phyloP scores from a whole-genome alignment of 306 rosid species.

The Cicer chorassanicum region DNA sequence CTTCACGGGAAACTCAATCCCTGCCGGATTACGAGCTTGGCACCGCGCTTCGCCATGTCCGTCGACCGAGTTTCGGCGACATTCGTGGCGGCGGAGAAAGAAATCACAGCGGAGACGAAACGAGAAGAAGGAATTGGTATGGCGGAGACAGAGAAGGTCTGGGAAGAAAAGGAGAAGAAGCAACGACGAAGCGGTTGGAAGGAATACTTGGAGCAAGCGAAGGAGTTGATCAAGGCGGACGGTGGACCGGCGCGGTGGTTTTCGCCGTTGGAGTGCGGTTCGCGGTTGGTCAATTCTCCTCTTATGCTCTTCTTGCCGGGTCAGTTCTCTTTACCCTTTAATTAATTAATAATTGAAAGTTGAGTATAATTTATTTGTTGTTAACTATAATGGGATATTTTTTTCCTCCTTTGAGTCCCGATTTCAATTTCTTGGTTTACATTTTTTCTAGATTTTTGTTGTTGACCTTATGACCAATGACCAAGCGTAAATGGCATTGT shows the following conservation, averaged over 20 bases:
- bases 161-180: slow-evolving; percentile 38
- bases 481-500: too few species aligned
- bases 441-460: not conserved
- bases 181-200: slow-evolving; percentile 43
- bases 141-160: not conserved
- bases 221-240: slow-evolving; percentile 55
- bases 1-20: slow-evolving; percentile 23
- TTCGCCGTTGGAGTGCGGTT: slow-evolving; percentile 70
- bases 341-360: not conserved
- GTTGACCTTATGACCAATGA: not conserved
- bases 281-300: slow-evolving; percentile 62
- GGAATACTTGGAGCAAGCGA: slow-evolving; percentile 61
- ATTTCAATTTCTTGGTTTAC: not conserved
- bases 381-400: not conserved
- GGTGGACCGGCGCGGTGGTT: slow-evolving; percentile 91
- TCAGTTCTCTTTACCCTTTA: slow-evolving; percentile 29
- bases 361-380: not conserved
- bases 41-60: slow-evolving; percentile 48
- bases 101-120: slow-evolving; percentile 16
- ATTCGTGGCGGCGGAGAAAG: slow-evolving; percentile 9
- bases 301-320: slow-evolving; percentile 84
- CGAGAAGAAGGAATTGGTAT: not conserved
- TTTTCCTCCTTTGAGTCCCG: not conserved
- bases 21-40: not conserved
- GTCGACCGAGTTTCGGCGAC: slow-evolving; percentile 39